Percentiles rank a stretch among this genome's conserved stretches.
These are phyloP conservation scores for Ceratocystis cacaofunesta DNA, from an alignment of 2,329 filamentous ascomycete species.

Conservation along the genomic window DNA sequence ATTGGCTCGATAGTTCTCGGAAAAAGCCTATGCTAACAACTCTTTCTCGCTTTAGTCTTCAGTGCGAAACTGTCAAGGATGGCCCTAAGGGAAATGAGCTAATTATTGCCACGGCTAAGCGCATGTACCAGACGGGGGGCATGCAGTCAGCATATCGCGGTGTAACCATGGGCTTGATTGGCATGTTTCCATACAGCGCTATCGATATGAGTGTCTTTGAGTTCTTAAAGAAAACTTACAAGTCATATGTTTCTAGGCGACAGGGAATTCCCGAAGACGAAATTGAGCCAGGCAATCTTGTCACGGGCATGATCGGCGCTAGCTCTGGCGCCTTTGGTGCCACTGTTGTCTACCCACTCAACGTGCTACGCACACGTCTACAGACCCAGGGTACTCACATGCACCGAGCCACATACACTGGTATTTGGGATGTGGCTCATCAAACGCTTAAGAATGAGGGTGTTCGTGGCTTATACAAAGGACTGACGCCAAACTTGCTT, in stretches of 20 bases:
- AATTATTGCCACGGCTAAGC: constrained; percentile 66
- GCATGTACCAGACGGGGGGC: constrained; percentile 70
- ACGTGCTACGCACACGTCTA: constrained; percentile 77
- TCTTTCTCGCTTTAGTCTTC: constrained; percentile 43
- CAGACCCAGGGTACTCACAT: constrained; percentile 91
- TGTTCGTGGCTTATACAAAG: constrained; percentile 76
- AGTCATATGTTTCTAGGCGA: constrained; percentile 52
- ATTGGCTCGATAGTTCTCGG: not conserved
- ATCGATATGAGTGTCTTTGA: constrained; percentile 96
- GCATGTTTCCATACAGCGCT: constrained; percentile 95
- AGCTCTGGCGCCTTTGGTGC: constrained; percentile 85
- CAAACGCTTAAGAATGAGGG: constrained; percentile 78
- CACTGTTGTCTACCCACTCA: constrained; percentile 87
- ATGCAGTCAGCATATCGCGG: constrained; percentile 73
- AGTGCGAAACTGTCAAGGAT: constrained; percentile 82
- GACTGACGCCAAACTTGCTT: constrained; percentile 82
- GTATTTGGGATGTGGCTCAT: constrained; percentile 74
- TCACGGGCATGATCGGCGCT: constrained; percentile 77
- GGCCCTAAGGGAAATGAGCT: constrained; percentile 72
- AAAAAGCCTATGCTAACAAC: not conserved
- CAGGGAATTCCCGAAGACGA: constrained; percentile 69
- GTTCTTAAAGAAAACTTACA: constrained; percentile 65
- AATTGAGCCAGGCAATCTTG: constrained; percentile 63
- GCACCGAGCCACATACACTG: constrained; percentile 78
- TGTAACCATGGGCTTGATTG: constrained; percentile 80